These are phyloP conservation scores for Mycothermus thermophilus DNA, from an alignment of 495 filamentous ascomycete genomes.

Conservation along the genomic window DNA sequence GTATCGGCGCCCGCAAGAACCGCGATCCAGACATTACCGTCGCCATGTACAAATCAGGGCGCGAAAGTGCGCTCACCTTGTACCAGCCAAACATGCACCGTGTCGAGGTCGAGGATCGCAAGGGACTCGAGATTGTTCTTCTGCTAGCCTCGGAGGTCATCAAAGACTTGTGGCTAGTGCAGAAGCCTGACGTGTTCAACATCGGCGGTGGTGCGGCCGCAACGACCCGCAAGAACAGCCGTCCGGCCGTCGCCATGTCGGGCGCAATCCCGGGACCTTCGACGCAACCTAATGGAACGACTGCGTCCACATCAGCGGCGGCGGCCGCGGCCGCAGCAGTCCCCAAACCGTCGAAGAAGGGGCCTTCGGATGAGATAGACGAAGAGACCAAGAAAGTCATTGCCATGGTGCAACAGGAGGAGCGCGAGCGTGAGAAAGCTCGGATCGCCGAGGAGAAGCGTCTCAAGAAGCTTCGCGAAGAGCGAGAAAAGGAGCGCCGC, in stretches of 20 bases:
- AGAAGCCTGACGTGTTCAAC: constrained; percentile 64
- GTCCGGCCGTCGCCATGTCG: constrained; percentile 23
- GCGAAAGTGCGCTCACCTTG: constrained; percentile 48
- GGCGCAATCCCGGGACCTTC: constrained; percentile 11
- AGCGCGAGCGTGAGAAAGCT: constrained; percentile 37
- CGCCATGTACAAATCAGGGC: constrained; percentile 53
- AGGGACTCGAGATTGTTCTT: constrained; percentile 80
- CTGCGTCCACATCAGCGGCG: constrained; percentile 5
- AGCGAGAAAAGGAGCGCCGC: constrained; percentile 57
- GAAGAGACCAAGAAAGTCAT: constrained; percentile 49
- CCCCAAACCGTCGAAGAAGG: constrained; percentile 35
- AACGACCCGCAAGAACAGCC: constrained; percentile 29
- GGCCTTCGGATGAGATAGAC: too few relatives aligned
- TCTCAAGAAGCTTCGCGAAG: constrained; percentile 62
- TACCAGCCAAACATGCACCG: constrained; percentile 86
- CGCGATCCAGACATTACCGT: constrained; percentile 91
- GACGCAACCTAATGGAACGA: neutral
- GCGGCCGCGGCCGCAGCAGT: constrained; percentile 13
- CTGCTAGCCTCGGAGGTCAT: constrained; percentile 75
- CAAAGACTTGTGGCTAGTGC: constrained; percentile 66
- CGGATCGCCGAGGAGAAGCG: constrained; percentile 52
- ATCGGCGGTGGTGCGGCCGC: constrained; percentile 25
- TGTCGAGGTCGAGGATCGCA: constrained; percentile 87
- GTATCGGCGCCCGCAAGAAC: constrained; percentile 54
- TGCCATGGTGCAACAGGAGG: constrained; percentile 38